Conservation (phyloP, 306 rosid genomes). For the Sechiopsis laciniata region DNA sequence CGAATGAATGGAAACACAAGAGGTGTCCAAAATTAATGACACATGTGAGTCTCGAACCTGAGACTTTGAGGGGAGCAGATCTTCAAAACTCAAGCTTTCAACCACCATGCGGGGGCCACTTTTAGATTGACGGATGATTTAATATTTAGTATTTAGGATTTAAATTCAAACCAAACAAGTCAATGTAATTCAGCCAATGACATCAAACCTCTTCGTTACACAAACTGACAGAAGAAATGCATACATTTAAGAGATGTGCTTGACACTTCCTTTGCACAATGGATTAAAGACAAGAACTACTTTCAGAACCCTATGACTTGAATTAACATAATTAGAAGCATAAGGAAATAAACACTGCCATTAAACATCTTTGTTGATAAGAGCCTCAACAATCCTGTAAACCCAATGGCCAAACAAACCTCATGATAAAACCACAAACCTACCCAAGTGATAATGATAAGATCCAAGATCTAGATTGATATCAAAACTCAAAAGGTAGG, state of each 20-base stretch:
- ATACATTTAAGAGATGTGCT: not conserved
- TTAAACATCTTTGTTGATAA: not conserved
- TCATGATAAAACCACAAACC: not conserved
- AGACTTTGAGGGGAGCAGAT: too few species aligned
- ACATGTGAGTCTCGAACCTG: too few species aligned
- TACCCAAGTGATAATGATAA: not conserved
- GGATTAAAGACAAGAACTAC: not conserved
- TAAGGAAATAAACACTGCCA: not conserved
- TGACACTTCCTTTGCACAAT: not conserved
- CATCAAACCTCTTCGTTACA: not conserved
- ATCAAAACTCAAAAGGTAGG: too few species aligned
- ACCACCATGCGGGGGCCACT: too few species aligned
- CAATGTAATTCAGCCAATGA: constrained; percentile 14
- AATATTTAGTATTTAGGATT: not conserved
- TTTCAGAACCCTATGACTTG: not conserved
- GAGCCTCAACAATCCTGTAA: not conserved
- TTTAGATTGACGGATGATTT: not conserved
- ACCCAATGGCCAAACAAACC: constrained; percentile 1
- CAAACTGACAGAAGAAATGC: constrained; percentile 1
- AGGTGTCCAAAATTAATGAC: too few species aligned
- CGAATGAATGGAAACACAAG: too few species aligned
- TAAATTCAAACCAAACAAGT: not conserved
- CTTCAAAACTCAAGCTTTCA: too few species aligned
- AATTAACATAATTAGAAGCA: not conserved
- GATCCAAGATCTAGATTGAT: too few species aligned